Conservation (phyloP, 371 early-diverging fungal species). For the Rhizopus arrhizus region DNA sequence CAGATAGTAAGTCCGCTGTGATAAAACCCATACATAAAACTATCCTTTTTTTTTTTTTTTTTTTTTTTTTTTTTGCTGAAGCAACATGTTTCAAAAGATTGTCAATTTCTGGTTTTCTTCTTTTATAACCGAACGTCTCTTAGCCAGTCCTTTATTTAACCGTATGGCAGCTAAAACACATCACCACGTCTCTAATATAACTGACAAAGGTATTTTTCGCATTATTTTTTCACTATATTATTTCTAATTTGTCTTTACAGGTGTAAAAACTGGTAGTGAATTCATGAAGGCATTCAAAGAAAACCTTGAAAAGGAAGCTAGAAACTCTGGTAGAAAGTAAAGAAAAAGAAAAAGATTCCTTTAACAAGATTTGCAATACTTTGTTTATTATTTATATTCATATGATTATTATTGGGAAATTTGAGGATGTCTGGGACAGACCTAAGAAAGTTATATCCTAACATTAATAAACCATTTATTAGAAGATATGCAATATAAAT, state of each 20-base stretch:
- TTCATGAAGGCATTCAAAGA: conserved; percentile 56
- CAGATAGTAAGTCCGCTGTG: no score
- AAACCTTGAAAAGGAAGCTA: conserved; percentile 52
- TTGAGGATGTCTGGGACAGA: no score
- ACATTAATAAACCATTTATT: no score
- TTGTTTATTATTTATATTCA: no score
- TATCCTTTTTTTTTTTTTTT: conserved; percentile 4
- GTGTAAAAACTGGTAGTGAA: conserved; percentile 33
- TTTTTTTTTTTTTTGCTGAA: neutral
- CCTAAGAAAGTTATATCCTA: no score
- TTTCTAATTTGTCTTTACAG: conserved; percentile 8
- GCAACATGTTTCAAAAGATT: conserved; percentile 49
- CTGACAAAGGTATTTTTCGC: conserved; percentile 41
- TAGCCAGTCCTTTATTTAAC: conserved; percentile 52
- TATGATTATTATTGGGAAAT: no score
- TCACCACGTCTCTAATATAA: conserved; percentile 51
- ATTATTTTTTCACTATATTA: neutral
- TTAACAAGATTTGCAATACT: no score
- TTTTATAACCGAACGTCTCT: conserved; percentile 52
- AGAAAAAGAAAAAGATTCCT: no score
- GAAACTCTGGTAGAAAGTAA: conserved; percentile 35
- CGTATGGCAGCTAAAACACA: conserved; percentile 55
- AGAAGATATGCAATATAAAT: no score
- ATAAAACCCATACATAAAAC: no score
- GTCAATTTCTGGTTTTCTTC: conserved; percentile 53